A percentile compares a stretch with the other conserved stretches of the same genome.
Conservation (phyloP, 2,329 filamentous ascomycete species). For the Beauveria sp. region DNA sequence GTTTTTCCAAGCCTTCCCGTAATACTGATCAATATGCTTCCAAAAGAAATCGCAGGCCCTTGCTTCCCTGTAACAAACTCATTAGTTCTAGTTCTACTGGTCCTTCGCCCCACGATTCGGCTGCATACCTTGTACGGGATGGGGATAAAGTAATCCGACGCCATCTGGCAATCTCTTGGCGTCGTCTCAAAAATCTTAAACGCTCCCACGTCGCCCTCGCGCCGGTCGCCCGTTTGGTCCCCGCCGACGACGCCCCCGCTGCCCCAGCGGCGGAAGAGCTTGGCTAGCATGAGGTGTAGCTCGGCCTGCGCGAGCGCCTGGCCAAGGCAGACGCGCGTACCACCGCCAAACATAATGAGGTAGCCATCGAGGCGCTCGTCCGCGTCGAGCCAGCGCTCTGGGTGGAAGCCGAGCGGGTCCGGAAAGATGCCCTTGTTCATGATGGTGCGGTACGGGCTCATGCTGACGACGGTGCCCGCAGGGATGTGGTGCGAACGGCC, state of each 20-base stretch:
- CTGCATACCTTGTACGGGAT: constrained; percentile 27
- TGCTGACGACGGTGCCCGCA: constrained; percentile 27
- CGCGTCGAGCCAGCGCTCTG: constrained; percentile 29
- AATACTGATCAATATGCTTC: constrained; percentile 12
- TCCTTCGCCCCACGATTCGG: background rate
- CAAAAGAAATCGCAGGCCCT: constrained; percentile 27
- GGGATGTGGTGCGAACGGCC: constrained; percentile 24
- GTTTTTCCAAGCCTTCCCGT: background rate
- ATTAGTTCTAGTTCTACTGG: background rate
- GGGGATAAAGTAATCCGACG: constrained; percentile 31
- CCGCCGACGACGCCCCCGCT: constrained; percentile 24
- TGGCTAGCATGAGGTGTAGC: constrained; percentile 29
- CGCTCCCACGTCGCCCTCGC: constrained; percentile 25
- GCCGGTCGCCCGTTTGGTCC: constrained; percentile 23
- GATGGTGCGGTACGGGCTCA: constrained; percentile 29
- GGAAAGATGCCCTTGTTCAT: constrained; percentile 26
- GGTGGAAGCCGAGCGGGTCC: constrained; percentile 25
- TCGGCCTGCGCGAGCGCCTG: constrained; percentile 31
- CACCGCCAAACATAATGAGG: constrained; percentile 27
- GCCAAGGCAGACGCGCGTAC: constrained; percentile 28
- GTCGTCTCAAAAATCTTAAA: constrained; percentile 29
- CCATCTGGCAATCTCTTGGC: constrained; percentile 27
- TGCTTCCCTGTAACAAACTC: constrained; percentile 19
- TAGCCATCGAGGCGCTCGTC: constrained; percentile 26
- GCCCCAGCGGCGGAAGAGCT: constrained; percentile 31